Conservation (phyloP, 2,329 filamentous ascomycete genomes). For the Scytalidium lignicola region DNA sequence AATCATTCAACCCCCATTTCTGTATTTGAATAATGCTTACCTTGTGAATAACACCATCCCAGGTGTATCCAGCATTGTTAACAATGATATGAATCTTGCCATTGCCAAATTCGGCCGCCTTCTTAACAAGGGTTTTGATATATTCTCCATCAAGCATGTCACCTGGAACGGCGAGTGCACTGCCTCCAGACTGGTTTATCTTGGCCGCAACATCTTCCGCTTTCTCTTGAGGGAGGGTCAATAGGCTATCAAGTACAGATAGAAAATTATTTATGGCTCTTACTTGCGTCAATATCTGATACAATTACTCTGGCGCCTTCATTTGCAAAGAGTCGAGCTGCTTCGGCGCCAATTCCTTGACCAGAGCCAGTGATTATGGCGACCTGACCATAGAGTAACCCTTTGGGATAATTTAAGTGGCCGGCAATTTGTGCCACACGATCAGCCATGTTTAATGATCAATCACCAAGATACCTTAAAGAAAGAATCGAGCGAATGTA, state of each 20-base stretch:
- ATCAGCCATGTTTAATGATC: slow-evolving; percentile 30
- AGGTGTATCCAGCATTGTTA: slow-evolving; percentile 89
- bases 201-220: slow-evolving; percentile 59
- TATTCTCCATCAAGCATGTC: slow-evolving; percentile 71
- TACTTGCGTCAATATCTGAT: slow-evolving; percentile 74
- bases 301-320: slow-evolving; percentile 83
- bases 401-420: slow-evolving; percentile 78
- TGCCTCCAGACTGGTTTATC: slow-evolving; percentile 61
- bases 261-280: slow-evolving; percentile 16
- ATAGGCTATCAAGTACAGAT: neutral
- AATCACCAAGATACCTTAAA: too few species aligned
- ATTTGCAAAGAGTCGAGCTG: slow-evolving; percentile 76
- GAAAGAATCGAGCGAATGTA: neutral
- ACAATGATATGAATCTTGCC: slow-evolving; percentile 90
- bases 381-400: slow-evolving; percentile 72
- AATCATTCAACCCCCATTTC: slow-evolving; percentile 8
- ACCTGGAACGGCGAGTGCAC: slow-evolving; percentile 69
- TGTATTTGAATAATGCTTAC: too few species aligned
- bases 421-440: slow-evolving; percentile 67
- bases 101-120: slow-evolving; percentile 71
- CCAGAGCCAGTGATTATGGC: slow-evolving; percentile 85
- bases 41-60: slow-evolving; percentile 90
- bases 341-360: slow-evolving; percentile 84
- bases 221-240: slow-evolving; percentile 51
- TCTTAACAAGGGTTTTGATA: slow-evolving; percentile 65